Percentiles rank a stretch among this genome's conserved stretches.
Conservation (phyloP, 129 eudicot species). For the Arctium lappa region DNA sequence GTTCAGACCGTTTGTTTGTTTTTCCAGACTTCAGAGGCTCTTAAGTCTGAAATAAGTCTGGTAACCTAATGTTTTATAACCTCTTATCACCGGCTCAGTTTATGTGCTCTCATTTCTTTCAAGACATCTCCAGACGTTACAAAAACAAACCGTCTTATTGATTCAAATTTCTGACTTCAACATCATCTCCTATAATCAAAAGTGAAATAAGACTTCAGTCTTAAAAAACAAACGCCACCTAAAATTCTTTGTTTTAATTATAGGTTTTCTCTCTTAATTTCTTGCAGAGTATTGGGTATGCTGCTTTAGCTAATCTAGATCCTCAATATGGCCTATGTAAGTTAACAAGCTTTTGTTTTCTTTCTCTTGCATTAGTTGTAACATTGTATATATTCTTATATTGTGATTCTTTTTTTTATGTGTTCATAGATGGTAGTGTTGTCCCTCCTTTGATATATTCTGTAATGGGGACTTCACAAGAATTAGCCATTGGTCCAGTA, state of each 20-base stretch:
- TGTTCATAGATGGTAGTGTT: slow-evolving; percentile 56
- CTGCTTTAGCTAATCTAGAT: slow-evolving; percentile 65
- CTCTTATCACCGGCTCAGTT: too few species aligned
- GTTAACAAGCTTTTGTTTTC: slow-evolving; percentile 2
- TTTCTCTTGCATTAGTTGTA: neutral
- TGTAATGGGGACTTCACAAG: slow-evolving; percentile 72
- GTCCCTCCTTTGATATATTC: slow-evolving; percentile 73
- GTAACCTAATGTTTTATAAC: too few species aligned
- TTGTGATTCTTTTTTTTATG: neutral
- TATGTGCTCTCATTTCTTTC: too few species aligned
- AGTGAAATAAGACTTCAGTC: too few species aligned
- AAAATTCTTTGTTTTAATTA: neutral
- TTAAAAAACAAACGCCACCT: too few species aligned
- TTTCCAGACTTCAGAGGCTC: too few species aligned
- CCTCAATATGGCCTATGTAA: slow-evolving; percentile 77
- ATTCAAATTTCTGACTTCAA: too few species aligned
- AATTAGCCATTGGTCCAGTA: slow-evolving; percentile 73
- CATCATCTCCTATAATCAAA: too few species aligned
- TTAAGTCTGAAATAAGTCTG: too few species aligned
- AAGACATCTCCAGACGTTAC: too few species aligned
- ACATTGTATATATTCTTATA: neutral
- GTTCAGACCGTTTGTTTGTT: too few species aligned
- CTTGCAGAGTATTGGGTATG: slow-evolving; percentile 69
- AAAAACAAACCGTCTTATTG: too few species aligned
- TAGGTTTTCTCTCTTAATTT: neutral